A percentile compares a stretch with the other conserved stretches of the same genome.
phyloP scores from a whole-genome alignment of 306 rosid species.

The Cicer judaicum region DNA sequence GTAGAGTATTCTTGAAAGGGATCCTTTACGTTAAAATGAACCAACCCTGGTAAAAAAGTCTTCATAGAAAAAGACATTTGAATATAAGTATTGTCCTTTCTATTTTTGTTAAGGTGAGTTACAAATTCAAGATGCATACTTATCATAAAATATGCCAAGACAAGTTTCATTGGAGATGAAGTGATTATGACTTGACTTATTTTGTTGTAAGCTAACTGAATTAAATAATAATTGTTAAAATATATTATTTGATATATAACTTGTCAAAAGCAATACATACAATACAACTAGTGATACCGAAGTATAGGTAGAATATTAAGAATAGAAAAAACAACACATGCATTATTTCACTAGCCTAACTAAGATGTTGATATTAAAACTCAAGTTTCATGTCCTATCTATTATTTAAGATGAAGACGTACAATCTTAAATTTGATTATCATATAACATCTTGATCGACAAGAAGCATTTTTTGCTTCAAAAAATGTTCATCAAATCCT shows the following conservation, averaged over 20 bases:
- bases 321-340: constrained; percentile 20
- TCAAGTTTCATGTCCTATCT: constrained; percentile 35
- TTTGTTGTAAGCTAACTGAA: constrained; percentile 30
- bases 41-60: background rate
- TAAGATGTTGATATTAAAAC: constrained; percentile 45
- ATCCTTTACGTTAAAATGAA: background rate
- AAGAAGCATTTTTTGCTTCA: constrained; percentile 50
- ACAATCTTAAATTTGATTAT: constrained; percentile 51
- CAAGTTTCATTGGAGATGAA: constrained; percentile 3
- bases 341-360: constrained; percentile 40
- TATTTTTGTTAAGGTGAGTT: background rate
- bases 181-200: constrained; percentile 38
- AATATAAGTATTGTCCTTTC: background rate
- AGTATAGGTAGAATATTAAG: constrained; percentile 31
- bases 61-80: background rate
- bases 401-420: constrained; percentile 44
- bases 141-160: constrained; percentile 7
- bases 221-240: constrained; percentile 17
- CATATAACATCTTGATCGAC: constrained; percentile 46
- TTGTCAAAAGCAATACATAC: constrained; percentile 12
- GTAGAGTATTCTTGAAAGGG: constrained; percentile 1
- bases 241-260: constrained; percentile 1
- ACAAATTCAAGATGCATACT: background rate
- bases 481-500: constrained; percentile 52
- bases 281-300: constrained; percentile 41